Base-by-base conservation (phyloP, 1,284 basidiomycete species). In the Tilletiopsis washingtonensis region DNA sequence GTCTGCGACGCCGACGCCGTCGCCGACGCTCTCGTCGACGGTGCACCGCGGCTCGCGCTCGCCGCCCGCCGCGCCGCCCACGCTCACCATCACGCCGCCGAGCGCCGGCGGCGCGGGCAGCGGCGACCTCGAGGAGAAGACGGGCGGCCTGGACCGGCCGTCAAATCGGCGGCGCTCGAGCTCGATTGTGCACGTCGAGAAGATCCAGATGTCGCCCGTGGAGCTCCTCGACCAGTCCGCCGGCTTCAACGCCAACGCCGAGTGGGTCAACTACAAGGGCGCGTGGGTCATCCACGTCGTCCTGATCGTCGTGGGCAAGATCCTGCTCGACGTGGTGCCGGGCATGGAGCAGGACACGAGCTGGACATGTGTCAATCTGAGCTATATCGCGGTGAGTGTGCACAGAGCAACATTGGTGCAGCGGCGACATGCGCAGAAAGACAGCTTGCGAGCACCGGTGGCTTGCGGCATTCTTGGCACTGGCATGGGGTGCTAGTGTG, bases 191-290 rank as follows among this genome's bases (percentile, higher is more conserved):
- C 65, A 62, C n/a, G 75, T 77, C 12, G 69, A 75, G 38, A 70
- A 75, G 40, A 70, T 76, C 24, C 64, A 74, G 41, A 67, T 74
- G 53, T 74, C 74, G 34, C 74, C 73, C 53, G 76, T 76, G 52
- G 74, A 76, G 53, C 51, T 71, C 54, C 63, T 76, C 36, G 76
- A 76, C 52, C 70, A 75, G 55, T 65, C 58, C 17, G 73, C 75
- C 5, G 64, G 73, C 6, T 74, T 67, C 45, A 96, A 97, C 74
- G 82, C 88, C 64, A 99, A 99, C 74, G 91, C 90, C 7, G 84
- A 91, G 69, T 99, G 93, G 93, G 94, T 98, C 68, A 96, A 99
- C 73, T 83, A 87, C 57, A 98, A 98, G 76, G 93, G 91, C 90
- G 49, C 15, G 43, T 47, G 15, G 32, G 78, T 93, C 62, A 97